Percentiles rank a stretch among this genome's conserved stretches.
phyloP scores from a whole-genome alignment of 495 filamentous ascomycete species.

The Elaphomyces granulatus region DNA sequence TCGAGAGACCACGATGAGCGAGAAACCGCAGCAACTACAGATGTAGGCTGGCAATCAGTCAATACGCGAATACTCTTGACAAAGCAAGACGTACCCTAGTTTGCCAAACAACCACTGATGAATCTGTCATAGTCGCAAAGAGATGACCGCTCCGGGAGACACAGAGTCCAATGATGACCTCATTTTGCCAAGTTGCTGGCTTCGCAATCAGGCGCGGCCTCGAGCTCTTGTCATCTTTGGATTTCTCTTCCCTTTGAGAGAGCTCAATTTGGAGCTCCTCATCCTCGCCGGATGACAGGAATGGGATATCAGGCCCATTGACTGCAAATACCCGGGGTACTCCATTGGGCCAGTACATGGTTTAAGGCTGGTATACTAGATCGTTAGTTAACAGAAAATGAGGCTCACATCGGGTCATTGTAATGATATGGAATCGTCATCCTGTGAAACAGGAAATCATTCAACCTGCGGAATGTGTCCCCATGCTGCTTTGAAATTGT shows the following conservation, averaged over 20 bases:
- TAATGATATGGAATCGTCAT: constrained; percentile 12
- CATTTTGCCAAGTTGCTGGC: constrained; percentile 28
- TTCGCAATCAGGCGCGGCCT: constrained; percentile 3
- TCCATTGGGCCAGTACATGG: constrained; percentile 97
- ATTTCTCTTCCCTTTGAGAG: background rate
- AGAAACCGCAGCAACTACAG: constrained; percentile 68
- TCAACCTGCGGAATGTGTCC: constrained; percentile 1
- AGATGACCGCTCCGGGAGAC: constrained; percentile 71
- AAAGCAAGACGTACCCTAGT: constrained; percentile 52
- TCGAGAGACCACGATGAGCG: constrained; percentile 64
- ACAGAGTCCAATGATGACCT: constrained; percentile 57
- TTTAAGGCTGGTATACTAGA: constrained; percentile 24
- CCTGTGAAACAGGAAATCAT: background rate
- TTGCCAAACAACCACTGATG: constrained; percentile 84
- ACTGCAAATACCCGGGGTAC: constrained; percentile 80
- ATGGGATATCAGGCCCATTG: constrained; percentile 36
- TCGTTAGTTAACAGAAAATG: constrained; percentile 14
- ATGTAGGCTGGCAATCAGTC: constrained; percentile 55
- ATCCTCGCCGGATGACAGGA: constrained; percentile 26
- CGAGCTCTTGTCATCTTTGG: background rate
- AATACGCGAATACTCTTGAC: constrained; percentile 12
- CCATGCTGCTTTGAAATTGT: background rate
- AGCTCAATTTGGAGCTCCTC: constrained; percentile 4
- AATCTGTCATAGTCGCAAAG: constrained; percentile 77
- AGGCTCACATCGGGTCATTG: constrained; percentile 32